These are phyloP conservation scores for Leccinum ambiguum DNA, from an alignment of 1,284 basidiomycete genomes.

Conservation along the genomic window DNA sequence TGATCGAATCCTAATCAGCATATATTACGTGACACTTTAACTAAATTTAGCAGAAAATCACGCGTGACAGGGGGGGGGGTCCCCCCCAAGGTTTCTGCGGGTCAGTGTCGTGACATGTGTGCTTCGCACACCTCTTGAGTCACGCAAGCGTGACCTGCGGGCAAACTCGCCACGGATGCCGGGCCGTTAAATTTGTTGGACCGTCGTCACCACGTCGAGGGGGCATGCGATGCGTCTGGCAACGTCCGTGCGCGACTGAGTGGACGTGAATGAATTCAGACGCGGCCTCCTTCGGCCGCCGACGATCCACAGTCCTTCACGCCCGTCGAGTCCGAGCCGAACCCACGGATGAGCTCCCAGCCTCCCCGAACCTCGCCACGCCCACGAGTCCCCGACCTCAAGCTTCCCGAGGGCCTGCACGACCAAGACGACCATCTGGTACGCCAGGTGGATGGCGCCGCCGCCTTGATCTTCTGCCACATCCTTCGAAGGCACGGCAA, in stretches of 20 bases:
- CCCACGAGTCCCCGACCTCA: slow-evolving; percentile 90
- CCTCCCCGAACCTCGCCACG: slow-evolving; percentile 90
- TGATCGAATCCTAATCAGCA: no score
- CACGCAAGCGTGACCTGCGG: no score
- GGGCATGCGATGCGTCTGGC: slow-evolving; percentile 32
- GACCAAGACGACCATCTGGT: slow-evolving; percentile 92
- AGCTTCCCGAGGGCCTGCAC: slow-evolving; percentile 89
- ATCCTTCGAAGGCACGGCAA: no score
- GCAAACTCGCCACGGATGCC: no score
- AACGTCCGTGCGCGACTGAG: slow-evolving; percentile 91
- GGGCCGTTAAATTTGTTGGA: no score
- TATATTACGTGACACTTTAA: no score
- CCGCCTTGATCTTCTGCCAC: slow-evolving; percentile 40
- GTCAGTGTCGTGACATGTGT: no score
- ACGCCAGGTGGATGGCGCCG: slow-evolving; percentile 92
- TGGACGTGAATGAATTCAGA: slow-evolving; percentile 90
- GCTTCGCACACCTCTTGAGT: no score
- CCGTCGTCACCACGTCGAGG: no score
- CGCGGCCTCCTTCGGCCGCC: slow-evolving; percentile 33
- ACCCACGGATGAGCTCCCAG: slow-evolving; percentile 88
- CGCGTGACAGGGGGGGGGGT: no score
- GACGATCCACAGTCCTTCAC: slow-evolving; percentile 32
- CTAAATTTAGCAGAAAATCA: no score
- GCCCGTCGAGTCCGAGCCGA: slow-evolving; percentile 63
- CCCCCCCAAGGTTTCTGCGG: no score